Percentiles rank a stretch among this genome's conserved stretches.
Conservation (phyloP, 768 basidiomycete species). For the Boletus sp. region DNA sequence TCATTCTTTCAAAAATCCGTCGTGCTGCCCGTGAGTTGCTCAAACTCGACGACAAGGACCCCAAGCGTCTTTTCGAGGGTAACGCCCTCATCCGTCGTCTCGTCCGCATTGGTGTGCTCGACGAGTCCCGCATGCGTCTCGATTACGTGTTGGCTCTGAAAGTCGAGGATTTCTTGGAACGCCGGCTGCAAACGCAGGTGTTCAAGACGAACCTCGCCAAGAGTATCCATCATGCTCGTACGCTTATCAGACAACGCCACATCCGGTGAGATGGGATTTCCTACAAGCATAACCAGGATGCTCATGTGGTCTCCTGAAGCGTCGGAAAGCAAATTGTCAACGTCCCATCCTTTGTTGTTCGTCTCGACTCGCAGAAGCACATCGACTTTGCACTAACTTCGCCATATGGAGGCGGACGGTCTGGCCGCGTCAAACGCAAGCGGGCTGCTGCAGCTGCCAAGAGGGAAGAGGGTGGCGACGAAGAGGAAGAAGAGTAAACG, state of each 20-base stretch:
- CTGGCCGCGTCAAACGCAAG: conserved; percentile 99
- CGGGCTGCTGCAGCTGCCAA: conserved; percentile 89
- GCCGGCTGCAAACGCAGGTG: conserved; percentile 97
- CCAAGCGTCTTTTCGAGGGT: conserved; percentile 99
- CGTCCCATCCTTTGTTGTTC: conserved; percentile 97
- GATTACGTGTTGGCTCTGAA: conserved; percentile 99
- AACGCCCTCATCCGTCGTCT: conserved; percentile 95
- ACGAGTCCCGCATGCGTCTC: conserved; percentile 98
- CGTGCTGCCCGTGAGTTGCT: conserved; percentile 99
- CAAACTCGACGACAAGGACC: conserved; percentile 99
- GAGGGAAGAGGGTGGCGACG: conserved; percentile 86
- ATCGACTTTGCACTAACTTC: conserved; percentile 98
- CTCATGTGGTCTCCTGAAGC: conserved; percentile 36
- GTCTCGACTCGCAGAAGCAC: conserved; percentile 99
- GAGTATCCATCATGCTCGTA: conserved; percentile 97
- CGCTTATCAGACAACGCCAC: conserved; percentile 96
- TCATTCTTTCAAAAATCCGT: conserved; percentile 98
- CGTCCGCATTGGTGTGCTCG: conserved; percentile 99
- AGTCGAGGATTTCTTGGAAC: conserved; percentile 99
- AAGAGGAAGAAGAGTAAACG: conserved; percentile 82
- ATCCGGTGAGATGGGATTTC: conserved; percentile 67
- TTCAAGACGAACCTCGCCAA: conserved; percentile 99
- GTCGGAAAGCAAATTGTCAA: conserved; percentile 99
- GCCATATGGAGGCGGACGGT: conserved; percentile 91
- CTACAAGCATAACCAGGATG: not conserved